Evolutionary conservation across 495 filamentous ascomycete genomes (phyloP).

Genomic region (Venustampulla echinocandica): DNA sequence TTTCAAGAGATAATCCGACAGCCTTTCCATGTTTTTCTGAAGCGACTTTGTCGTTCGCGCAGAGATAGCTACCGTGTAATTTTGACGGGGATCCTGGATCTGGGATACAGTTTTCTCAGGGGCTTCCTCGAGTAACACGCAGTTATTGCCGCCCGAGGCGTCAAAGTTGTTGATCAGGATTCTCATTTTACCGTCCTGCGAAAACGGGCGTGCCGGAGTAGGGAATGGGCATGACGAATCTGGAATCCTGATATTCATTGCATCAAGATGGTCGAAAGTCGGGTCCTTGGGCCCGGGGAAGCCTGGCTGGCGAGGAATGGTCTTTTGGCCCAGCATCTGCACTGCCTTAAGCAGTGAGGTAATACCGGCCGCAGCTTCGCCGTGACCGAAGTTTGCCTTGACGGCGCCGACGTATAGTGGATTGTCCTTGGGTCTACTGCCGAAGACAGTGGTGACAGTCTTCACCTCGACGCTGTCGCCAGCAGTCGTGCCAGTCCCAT

Average conservation of each 20-base stretch:
- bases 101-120: background rate
- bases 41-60: background rate
- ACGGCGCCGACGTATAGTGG: constrained; percentile 70
- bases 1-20: background rate
- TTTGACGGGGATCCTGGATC: background rate
- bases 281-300: background rate
- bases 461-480: constrained; percentile 72
- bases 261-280: background rate
- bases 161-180: constrained; percentile 57
- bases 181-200: background rate
- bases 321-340: constrained; percentile 69
- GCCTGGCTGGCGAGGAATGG: constrained; percentile 72
- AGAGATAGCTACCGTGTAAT: background rate
- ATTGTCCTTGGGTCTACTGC: constrained; percentile 53
- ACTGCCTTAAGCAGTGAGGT: constrained; percentile 70
- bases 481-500: constrained; percentile 78
- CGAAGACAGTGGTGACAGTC: constrained; percentile 73
- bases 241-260: background rate
- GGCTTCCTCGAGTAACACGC: background rate
- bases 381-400: constrained; percentile 89
- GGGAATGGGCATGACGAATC: background rate
- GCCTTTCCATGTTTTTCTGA: background rate
- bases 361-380: constrained; percentile 83
- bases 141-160: constrained; percentile 25
- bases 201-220: background rate